A percentile compares a stretch with the other conserved stretches of the same genome.
These are phyloP conservation scores for Aspergillus pseudoviridinutans DNA, from an alignment of 2,329 filamentous ascomycete species.

Conservation along the genomic window DNA sequence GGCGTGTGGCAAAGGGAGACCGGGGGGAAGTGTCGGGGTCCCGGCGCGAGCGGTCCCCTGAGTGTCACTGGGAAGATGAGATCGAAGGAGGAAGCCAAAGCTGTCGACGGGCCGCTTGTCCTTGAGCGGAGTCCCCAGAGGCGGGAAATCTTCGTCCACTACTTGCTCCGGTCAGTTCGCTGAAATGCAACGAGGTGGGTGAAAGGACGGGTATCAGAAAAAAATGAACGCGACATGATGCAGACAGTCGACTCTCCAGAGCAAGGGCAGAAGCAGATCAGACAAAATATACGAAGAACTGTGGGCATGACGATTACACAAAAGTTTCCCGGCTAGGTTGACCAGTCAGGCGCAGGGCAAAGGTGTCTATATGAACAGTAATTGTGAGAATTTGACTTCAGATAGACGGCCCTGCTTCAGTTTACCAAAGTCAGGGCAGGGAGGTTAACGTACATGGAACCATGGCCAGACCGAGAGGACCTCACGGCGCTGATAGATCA, in stretches of 20 bases:
- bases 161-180: constrained; percentile 28
- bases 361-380: constrained; percentile 40
- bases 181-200: constrained; percentile 12
- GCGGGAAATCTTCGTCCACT: constrained; percentile 47
- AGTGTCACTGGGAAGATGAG: constrained; percentile 30
- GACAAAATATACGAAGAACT: constrained; percentile 26
- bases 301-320: constrained; percentile 34
- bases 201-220: not conserved
- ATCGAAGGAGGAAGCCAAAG: constrained; percentile 34
- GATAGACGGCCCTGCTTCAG: constrained; percentile 39
- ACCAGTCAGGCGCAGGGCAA: constrained; percentile 27
- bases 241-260: not conserved
- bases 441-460: constrained; percentile 50
- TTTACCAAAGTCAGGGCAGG: constrained; percentile 40
- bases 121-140: constrained; percentile 38
- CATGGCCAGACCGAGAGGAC: constrained; percentile 33
- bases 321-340: constrained; percentile 18
- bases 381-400: constrained; percentile 46
- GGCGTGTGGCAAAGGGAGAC: constrained; percentile 39
- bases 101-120: constrained; percentile 32
- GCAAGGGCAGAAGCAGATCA: constrained; percentile 13
- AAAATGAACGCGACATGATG: not conserved
- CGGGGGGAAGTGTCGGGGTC: constrained; percentile 39
- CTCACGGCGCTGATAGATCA: constrained; percentile 34
- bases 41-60: constrained; percentile 29